These are phyloP conservation scores for Hura crepitans DNA, from an alignment of 441 rosid species.

Conservation along the genomic window DNA sequence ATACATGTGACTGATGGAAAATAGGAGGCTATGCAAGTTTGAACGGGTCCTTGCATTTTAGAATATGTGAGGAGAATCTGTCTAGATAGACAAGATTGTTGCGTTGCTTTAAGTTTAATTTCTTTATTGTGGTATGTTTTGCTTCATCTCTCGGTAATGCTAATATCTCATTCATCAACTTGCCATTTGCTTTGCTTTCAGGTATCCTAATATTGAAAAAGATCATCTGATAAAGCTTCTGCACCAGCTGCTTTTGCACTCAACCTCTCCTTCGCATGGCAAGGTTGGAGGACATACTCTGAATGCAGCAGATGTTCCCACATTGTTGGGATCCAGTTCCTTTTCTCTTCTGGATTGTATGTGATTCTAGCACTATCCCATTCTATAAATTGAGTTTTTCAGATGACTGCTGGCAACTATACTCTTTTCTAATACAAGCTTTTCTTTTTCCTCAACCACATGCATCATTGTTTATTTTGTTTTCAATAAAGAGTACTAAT, in stretches of 20 bases:
- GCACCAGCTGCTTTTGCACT: constrained; percentile 69
- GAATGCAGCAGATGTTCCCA: constrained; percentile 86
- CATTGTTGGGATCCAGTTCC: constrained; percentile 75
- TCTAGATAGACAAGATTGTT: constrained; percentile 11
- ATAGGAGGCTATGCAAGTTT: constrained; percentile 12
- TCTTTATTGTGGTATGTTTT: background rate
- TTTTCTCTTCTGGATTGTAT: constrained; percentile 84
- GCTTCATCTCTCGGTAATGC: background rate
- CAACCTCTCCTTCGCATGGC: constrained; percentile 45
- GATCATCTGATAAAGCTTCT: constrained; percentile 94
- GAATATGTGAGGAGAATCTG: constrained; percentile 19
- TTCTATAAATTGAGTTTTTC: constrained; percentile 5
- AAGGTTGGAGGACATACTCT: constrained; percentile 42
- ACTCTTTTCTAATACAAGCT: constrained; percentile 3
- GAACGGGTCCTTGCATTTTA: constrained; percentile 10
- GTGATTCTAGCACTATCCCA: constrained; percentile 28
- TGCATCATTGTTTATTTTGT: constrained; percentile 4
- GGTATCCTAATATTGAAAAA: constrained; percentile 83
- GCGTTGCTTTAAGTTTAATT: background rate
- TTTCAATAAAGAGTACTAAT: background rate
- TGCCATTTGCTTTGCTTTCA: constrained; percentile 39
- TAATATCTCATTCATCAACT: constrained; percentile 9
- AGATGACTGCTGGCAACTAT: constrained; percentile 20
- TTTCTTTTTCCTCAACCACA: background rate
- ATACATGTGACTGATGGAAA: background rate